Evolutionary conservation across 2,329 filamentous ascomycete genomes (phyloP), one percentile per base, ranked within the genome.

Genomic region (Macrophomina phaseolina): DNA sequence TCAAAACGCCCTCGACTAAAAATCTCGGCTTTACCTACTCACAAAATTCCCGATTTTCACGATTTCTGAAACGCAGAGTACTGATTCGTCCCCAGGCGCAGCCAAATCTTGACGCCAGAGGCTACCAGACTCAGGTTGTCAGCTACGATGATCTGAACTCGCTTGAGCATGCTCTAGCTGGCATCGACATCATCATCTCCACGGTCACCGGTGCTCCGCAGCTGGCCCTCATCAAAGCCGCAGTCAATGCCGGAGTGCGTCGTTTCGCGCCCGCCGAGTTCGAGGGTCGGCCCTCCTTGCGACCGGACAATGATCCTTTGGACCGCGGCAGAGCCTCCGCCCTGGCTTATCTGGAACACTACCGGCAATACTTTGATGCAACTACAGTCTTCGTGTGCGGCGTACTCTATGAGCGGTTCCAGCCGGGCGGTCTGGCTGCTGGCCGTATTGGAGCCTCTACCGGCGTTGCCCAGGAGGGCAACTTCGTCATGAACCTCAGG

Each of bases 201-300:
- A 93, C 90, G 1, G 87, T 93, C 58, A 86, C 85, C 1, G 90
- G 89, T 4, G 79, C 78, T 18, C 82, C 88, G 36, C 91, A 93
- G 74, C 82, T 92, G 52, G 87, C 87, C 68, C 84, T 93, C 38
- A 92, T 93, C 75, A 87, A 90, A 71, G 90, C 91, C 1, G 90
- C 91, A 0, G 86, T 88, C 16, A 81, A 83, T 61, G 86, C 85
- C 18, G 83, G 86, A 18, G 90, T 93, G 1, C 84, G 86, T 16
- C 84, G 87, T 42, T 93, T 93, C 73, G 88, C 91, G 3, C 90
- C 91, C 1, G 90, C 90, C 6, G 91, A 93, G 71, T 93, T 93
- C 71, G 90, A 92, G 78, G 91, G 91, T 1, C 81, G 82, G 38
- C 81, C 90, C 16, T 77, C 78, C 18, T 81, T 85, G 52, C 83